Evolutionary conservation across 768 basidiomycete genomes (phyloP), one percentile per base, ranked within the genome.

Genomic region (Dioszegia hungarica): DNA sequence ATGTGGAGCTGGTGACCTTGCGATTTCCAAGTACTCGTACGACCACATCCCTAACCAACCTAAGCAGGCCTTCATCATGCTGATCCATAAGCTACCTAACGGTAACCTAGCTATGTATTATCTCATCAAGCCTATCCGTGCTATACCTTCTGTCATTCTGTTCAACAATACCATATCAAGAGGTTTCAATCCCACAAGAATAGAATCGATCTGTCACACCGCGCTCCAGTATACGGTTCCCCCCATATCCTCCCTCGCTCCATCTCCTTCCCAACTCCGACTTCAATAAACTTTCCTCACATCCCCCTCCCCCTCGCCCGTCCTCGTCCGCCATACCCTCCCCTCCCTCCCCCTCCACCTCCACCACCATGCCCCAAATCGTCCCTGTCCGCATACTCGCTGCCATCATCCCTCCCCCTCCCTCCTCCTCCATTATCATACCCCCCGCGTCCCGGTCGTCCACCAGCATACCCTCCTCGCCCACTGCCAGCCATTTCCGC

Each of bases 251-350:
- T n/a, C n/a, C n/a, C n/a, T n/a, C n/a, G n/a, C n/a, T n/a, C n/a
- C n/a, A n/a, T n/a, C n/a, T n/a, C n/a, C n/a, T n/a, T n/a, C n/a
- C n/a, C n/a, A n/a, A n/a, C n/a, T n/a, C n/a, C n/a, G 22, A 22
- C 20, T n/a, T 36, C 8, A 49, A 49, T 22, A 33, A 9, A 31
- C 31, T 28, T 20, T 28, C 40, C 53, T 54, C 27, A 15, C 19
- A 22, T 8, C n/a, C 39, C 51, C 9, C 20, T 31, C 2, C 41
- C 53, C 12, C 37, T n/a, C 5, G 22, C 22, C 5, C 39, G 14
- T 2, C 53, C 53, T 54, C 53, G 31, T 28, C 53, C 38, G 20
- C 51, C 53, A 14, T 41, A 29, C 6, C 49, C 49, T n/a, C 49
- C 34, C 9, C 28, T 19, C 3, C 47, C 34, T 20, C 49, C 20